Evolutionary conservation across 768 basidiomycete genomes (phyloP).

Genomic region (Cubamyces sp.): DNA sequence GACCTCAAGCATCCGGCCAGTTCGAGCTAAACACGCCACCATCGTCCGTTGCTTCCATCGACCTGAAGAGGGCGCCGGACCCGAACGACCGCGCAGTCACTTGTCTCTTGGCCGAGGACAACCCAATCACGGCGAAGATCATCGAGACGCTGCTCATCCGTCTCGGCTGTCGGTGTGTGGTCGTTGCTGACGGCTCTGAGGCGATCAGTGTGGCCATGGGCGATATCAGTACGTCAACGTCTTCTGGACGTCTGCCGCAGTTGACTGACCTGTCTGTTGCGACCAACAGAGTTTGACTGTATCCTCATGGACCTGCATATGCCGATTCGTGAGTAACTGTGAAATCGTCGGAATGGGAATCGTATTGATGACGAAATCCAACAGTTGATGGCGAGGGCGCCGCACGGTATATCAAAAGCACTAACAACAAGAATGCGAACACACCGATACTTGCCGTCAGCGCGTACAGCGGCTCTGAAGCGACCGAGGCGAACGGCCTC

Average conservation of each 20-base stretch:
- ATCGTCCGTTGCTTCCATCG: conserved; percentile 85
- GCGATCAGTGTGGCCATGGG: conserved; percentile 97
- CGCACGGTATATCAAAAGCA: conserved; percentile 95
- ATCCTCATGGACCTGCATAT: conserved; percentile 96
- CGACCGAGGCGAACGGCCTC: conserved; percentile 63
- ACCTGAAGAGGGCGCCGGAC: conserved; percentile 75
- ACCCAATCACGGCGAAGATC: conserved; percentile 97
- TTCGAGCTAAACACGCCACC: conserved; percentile 69
- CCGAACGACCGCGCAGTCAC: conserved; percentile 89
- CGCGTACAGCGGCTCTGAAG: conserved; percentile 78
- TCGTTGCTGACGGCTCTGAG: conserved; percentile 95
- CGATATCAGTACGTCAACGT: conserved; percentile 81
- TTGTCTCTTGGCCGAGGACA: conserved; percentile 94
- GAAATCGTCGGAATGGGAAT: not conserved
- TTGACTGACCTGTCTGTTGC: conserved; percentile 30
- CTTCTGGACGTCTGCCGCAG: conserved; percentile 7
- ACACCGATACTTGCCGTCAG: conserved; percentile 94
- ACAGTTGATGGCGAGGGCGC: conserved; percentile 95
- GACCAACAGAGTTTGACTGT: conserved; percentile 82
- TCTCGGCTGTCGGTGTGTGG: conserved; percentile 93
- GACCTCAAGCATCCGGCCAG: conserved; percentile 42
- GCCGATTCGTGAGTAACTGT: conserved; percentile 78
- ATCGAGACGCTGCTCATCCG: conserved; percentile 93
- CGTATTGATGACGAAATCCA: conserved; percentile 1
- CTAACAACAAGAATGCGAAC: conserved; percentile 91